These are phyloP conservation scores for Galerina sulciceps DNA, from an alignment of 768 basidiomycete species.

Conservation along the genomic window DNA sequence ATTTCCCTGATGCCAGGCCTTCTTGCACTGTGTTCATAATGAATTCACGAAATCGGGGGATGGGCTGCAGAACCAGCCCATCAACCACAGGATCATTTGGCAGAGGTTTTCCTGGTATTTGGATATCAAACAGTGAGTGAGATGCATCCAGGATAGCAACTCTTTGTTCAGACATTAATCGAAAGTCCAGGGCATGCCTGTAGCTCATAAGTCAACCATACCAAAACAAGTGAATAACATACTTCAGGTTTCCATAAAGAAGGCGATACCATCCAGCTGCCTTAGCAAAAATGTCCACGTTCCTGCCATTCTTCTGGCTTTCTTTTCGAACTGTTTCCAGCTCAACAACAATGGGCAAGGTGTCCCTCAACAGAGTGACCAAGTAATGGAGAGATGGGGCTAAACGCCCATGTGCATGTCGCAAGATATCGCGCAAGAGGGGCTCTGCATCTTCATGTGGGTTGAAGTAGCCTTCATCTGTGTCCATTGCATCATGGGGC, in stretches of 20 bases:
- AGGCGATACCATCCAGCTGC: conserved; percentile 84
- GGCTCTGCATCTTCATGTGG: conserved; percentile 83
- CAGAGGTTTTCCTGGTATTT: conserved; percentile 13
- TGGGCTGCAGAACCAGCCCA: conserved; percentile 53
- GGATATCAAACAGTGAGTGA: conserved; percentile 51
- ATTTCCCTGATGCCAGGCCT: conserved; percentile 32
- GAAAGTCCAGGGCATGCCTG: conserved; percentile 81
- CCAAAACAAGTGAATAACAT: conserved; percentile 10
- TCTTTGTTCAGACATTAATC: conserved; percentile 68
- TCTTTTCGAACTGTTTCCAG: conserved; percentile 58
- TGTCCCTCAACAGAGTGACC: conserved; percentile 72
- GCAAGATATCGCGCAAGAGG: conserved; percentile 73
- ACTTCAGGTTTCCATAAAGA: conserved; percentile 72
- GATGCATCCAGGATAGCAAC: conserved; percentile 80
- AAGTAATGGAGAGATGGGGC: conserved; percentile 68
- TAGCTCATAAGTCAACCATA: conserved; percentile 6
- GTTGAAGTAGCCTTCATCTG: conserved; percentile 45
- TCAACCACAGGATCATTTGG: conserved; percentile 16
- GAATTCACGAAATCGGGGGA: conserved; percentile 60
- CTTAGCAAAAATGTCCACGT: conserved; percentile 75
- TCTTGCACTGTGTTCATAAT: conserved; percentile 53
- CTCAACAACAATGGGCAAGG: conserved; percentile 76
- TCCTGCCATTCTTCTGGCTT: conserved; percentile 34
- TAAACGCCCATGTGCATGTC: conserved; percentile 65
- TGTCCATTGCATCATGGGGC: conserved; percentile 27